These are phyloP conservation scores for Prosopis cineraria DNA, from an alignment of 306 rosid species.

Conservation along the genomic window DNA sequence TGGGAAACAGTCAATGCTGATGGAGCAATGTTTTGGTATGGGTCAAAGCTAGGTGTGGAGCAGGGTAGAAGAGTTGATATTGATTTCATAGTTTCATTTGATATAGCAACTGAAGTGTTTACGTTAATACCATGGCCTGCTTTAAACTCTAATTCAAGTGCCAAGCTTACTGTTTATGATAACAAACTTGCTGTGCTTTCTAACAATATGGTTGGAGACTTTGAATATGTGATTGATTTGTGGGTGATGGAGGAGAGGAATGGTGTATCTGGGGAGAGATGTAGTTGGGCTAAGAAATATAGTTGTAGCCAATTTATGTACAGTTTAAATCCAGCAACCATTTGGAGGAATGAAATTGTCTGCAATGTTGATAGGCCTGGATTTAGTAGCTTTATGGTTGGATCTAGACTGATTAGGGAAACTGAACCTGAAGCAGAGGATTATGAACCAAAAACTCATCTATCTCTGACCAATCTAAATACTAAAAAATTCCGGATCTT, in stretches of 20 bases:
- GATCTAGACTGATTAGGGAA: too few relatives aligned
- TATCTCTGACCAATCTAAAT: too few relatives aligned
- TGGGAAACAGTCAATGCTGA: neutral
- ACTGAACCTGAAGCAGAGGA: too few relatives aligned
- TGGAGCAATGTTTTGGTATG: conserved; percentile 27
- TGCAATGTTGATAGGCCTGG: neutral
- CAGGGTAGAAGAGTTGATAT: too few relatives aligned
- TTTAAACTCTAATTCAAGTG: neutral
- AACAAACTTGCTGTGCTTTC: neutral
- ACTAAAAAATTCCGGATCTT: too few relatives aligned
- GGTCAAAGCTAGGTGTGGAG: neutral
- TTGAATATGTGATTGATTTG: neutral
- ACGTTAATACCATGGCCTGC: neutral
- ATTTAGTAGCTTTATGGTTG: too few relatives aligned
- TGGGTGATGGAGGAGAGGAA: neutral
- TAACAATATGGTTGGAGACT: neutral
- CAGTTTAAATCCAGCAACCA: neutral
- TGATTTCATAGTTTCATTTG: neutral
- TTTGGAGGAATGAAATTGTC: neutral
- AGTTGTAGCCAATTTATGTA: neutral
- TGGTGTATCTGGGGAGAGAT: neutral
- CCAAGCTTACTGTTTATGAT: neutral
- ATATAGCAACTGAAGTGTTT: neutral
- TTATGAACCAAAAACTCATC: too few relatives aligned
- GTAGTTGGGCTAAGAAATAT: neutral